phyloP scores from a whole-genome alignment of 306 rosid species.

The Carpinus viminea region DNA sequence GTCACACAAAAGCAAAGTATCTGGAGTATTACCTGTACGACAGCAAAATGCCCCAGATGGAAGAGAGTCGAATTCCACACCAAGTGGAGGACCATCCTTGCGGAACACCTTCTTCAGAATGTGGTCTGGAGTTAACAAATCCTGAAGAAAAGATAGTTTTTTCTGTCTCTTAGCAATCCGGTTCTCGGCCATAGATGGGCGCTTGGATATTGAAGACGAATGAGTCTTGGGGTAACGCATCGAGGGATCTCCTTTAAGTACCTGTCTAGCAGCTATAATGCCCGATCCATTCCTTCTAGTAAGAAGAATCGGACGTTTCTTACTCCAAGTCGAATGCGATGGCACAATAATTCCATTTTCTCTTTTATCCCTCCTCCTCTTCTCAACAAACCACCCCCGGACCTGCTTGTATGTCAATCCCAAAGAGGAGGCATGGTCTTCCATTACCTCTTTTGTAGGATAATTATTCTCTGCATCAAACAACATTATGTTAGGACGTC shows the following conservation, averaged over 20 bases:
- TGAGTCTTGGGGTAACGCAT: slow-evolving; percentile 18
- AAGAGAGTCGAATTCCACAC: slow-evolving; percentile 58
- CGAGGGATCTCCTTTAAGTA: slow-evolving; percentile 1
- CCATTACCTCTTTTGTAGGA: slow-evolving; percentile 43
- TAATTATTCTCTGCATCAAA: slow-evolving; percentile 60
- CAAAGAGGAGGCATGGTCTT: slow-evolving; percentile 44
- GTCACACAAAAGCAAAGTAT: background rate
- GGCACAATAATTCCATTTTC: slow-evolving; percentile 31
- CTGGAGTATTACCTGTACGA: slow-evolving; percentile 16
- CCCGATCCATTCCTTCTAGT: slow-evolving; percentile 35
- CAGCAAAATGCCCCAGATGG: slow-evolving; percentile 46
- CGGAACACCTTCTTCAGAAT: slow-evolving; percentile 47
- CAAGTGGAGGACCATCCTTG: slow-evolving; percentile 69
- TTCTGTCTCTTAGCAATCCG: slow-evolving; percentile 30
- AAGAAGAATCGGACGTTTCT: background rate
- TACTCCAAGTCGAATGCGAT: slow-evolving; percentile 1
- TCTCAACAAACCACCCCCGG: slow-evolving; percentile 59
- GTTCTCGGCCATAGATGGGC: slow-evolving; percentile 3
- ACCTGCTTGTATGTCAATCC: slow-evolving; percentile 64
- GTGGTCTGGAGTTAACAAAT: slow-evolving; percentile 41
- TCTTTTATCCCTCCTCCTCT: slow-evolving; percentile 58
- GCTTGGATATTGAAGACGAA: slow-evolving; percentile 30
- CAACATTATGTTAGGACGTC: background rate
- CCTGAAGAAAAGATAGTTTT: slow-evolving; percentile 37
- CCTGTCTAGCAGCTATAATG: slow-evolving; percentile 30